Evolutionary conservation across 768 basidiomycete genomes (phyloP), one percentile per base, ranked within the genome.

Genomic region (Trametes punicea): DNA sequence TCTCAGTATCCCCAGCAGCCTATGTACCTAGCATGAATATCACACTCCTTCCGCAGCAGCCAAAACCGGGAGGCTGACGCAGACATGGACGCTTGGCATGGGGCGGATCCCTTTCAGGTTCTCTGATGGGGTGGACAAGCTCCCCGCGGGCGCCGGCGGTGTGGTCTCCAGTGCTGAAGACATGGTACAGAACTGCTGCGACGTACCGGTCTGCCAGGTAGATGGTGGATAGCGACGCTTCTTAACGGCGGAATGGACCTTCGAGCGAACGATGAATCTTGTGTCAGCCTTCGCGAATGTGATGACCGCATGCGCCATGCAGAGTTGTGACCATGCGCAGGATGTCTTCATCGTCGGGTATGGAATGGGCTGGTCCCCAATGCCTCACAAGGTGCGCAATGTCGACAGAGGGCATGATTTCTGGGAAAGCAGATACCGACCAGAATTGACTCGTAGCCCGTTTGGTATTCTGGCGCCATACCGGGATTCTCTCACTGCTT

Each of bases 11-110:
- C n/a, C n/a, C n/a, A n/a, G n/a, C n/a, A n/a, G n/a, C n/a, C n/a
- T n/a, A n/a, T n/a, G n/a, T n/a, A n/a, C n/a, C n/a, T n/a, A 68
- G 68, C 18, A 79, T 81, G 79, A 58, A 2, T 78, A 76, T 0
- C 76, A 73, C 53, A 73, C 71, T 1, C 67, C 71, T 0, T 48
- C 61, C 15, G 67, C 69, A 23, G 78, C 77, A 0, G 57, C 56
- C n/a, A 49, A 56, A 7, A 65, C 67, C 0, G 74, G 75, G 13
- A 67, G 67, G 25, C 62, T 69, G 21, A 70, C 70, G 0, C 71
- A 73, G 44, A 64, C 65, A 2, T 75, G 71, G 73, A 65, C 68
- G 3, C 46, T 33, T 13, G 56, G 57, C 8, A 70, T 72, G 1
- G 62, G 74, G n/a, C 51, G 69, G 30, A 63, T 76, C 0, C 74